These are phyloP conservation scores for Bryum argenteum DNA, from an alignment of 225 moss, liverwort and hornwort genomes.

Conservation along the genomic window DNA sequence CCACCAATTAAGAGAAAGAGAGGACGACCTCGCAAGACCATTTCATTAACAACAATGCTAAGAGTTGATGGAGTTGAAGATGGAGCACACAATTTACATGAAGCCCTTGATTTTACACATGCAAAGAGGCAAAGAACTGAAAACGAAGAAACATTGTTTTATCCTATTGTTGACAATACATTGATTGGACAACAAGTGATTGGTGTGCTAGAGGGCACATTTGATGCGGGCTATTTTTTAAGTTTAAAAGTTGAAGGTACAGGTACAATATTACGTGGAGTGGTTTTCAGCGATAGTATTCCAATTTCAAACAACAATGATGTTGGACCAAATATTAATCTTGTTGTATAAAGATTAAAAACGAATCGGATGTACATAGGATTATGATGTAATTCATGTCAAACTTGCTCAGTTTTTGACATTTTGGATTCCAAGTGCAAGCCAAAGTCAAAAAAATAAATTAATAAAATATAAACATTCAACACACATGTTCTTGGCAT, in stretches of 20 bases:
- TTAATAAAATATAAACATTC: too few species aligned
- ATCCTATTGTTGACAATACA: conserved; percentile 54
- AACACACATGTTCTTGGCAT: too few species aligned
- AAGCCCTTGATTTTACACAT: conserved; percentile 32
- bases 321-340: conserved; percentile 40
- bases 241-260: conserved; percentile 71
- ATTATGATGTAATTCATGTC: not conserved
- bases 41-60: conserved; percentile 54
- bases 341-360: conserved; percentile 30
- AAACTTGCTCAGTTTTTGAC: too few species aligned
- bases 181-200: conserved; percentile 83
- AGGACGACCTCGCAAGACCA: conserved; percentile 83
- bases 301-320: conserved; percentile 55
- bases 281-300: conserved; percentile 70
- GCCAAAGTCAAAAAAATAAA: not conserved
- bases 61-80: conserved; percentile 43
- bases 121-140: conserved; percentile 62
- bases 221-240: conserved; percentile 85
- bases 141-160: conserved; percentile 45
- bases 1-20: conserved; percentile 69
- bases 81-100: conserved; percentile 28
- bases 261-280: conserved; percentile 67
- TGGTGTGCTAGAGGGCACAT: conserved; percentile 82
- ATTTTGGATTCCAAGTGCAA: too few species aligned
- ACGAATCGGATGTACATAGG: fast-evolving